Base-by-base conservation (phyloP, 306 rosid species). In the Acacia acuminata region DNA sequence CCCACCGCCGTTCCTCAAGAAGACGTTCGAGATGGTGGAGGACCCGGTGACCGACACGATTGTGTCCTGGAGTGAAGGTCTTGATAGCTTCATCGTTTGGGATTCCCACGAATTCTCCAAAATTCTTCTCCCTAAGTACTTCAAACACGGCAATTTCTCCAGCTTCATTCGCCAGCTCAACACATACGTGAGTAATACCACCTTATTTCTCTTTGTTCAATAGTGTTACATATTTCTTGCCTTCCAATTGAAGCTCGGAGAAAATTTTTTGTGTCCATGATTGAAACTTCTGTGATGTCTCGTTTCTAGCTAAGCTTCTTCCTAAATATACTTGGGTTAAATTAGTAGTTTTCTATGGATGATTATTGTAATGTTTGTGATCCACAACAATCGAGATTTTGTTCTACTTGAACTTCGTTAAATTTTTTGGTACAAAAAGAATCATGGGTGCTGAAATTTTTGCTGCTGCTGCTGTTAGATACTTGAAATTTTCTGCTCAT, bases 91-190 rank as follows among this genome's bases (percentile, higher is more conserved):
- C 83, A 36, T 94, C 14, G 98, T 96, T 78, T 90, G 97, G 97
- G 99, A 94, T 44, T 86, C 87, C 47, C 94, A 94, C 22, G 92
- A 91, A 76, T 91, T 96, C 81, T 90, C 99, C 36, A 89, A 83
- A 71, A 68, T 61, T 38, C 90, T 93, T 40, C 94, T 96, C 17
- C 98, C 98, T 2, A 92, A 86, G 24, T 90, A 91, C 82, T 94
- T 96, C 86, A 96, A 94, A 83, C 99, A 96, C 82, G 79, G 88
- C 48, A 94, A 94, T 75, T 92, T 96, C 90, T 92, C 99, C n/a
- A 96, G 99, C 90, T 96, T 96, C 88, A 81, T 96, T 70, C 99
- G 99, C 80, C 99, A 96, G 85, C 99, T 96, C 75, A 96, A 96
- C 22, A 96, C 98, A 77, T 96, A 96, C 3, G 99, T 96, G 71